Conservation (phyloP, 2,329 filamentous ascomycete species). For the Venturiaceae sp. region DNA sequence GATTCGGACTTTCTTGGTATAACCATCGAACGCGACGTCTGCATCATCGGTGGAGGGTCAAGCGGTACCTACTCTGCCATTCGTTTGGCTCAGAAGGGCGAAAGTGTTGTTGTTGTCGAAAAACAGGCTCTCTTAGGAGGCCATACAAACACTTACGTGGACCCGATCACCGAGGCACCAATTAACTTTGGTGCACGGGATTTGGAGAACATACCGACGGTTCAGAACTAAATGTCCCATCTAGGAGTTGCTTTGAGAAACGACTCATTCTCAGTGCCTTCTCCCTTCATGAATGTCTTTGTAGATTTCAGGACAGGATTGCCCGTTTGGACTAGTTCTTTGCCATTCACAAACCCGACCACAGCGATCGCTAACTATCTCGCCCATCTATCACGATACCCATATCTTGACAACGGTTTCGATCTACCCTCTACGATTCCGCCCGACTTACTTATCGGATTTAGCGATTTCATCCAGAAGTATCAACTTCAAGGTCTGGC, state of each 20-base stretch:
- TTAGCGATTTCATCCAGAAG: constrained; percentile 38
- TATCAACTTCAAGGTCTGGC: constrained; percentile 34
- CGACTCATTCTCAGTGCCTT: neutral
- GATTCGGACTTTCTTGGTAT: neutral
- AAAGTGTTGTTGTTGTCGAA: constrained; percentile 31
- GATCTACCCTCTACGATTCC: constrained; percentile 34
- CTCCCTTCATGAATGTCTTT: neutral
- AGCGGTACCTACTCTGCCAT: constrained; percentile 32
- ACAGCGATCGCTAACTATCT: constrained; percentile 16
- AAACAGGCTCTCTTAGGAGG: constrained; percentile 32
- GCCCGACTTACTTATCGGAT: constrained; percentile 36
- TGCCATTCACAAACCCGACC: constrained; percentile 9
- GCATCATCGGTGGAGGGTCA: constrained; percentile 33
- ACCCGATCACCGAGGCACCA: constrained; percentile 17
- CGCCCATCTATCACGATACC: constrained; percentile 20
- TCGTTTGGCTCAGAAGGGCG: constrained; percentile 25
- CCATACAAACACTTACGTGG: constrained; percentile 38
- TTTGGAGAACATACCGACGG: neutral
- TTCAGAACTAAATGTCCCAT: neutral
- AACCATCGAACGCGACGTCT: constrained; percentile 17
- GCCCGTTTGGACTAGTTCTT: neutral
- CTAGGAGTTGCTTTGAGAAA: neutral
- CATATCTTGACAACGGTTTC: constrained; percentile 28
- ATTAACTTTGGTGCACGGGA: constrained; percentile 15
- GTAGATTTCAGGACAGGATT: neutral